Conservation (phyloP, 208 protist species). For the Wallacemonas sp. region DNA sequence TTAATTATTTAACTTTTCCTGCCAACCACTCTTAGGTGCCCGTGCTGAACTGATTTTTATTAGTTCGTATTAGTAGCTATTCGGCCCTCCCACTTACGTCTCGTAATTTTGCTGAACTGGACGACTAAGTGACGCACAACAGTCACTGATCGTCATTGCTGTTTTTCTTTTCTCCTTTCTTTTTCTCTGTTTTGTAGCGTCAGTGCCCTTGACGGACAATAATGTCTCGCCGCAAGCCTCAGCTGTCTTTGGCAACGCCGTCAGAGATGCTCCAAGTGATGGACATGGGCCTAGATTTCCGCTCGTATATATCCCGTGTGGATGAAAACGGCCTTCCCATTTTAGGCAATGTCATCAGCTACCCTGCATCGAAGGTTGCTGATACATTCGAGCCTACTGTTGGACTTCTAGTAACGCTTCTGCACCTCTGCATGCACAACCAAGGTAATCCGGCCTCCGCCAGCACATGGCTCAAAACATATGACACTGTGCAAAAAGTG, state of each 20-base stretch:
- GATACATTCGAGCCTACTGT: conserved; percentile 86
- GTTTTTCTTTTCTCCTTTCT: conserved; percentile 21
- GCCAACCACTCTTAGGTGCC: no score
- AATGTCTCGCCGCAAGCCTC: conserved; percentile 67
- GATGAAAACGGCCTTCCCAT: conserved; percentile 72
- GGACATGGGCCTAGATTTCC: conserved; percentile 88
- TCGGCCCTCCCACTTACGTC: no score
- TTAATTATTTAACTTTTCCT: no score
- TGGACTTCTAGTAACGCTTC: conserved; percentile 77
- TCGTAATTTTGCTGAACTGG: no score
- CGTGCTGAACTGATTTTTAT: no score
- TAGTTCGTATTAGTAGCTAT: no score
- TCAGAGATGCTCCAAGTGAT: conserved; percentile 73
- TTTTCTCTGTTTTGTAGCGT: conserved; percentile 24
- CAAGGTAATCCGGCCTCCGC: conserved; percentile 24
- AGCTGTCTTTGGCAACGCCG: conserved; percentile 42
- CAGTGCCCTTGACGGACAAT: no score
- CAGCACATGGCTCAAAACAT: conserved; percentile 66
- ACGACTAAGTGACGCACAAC: no score
- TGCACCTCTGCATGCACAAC: conserved; percentile 71
- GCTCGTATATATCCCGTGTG: conserved; percentile 74
- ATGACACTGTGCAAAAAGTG: conserved; percentile 77
- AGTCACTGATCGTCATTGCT: no score
- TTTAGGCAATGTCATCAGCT: conserved; percentile 83
- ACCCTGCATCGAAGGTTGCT: conserved; percentile 60